phyloP scores from a whole-genome alignment of 2,329 filamentous ascomycete species.

The Cladosporium sp. region DNA sequence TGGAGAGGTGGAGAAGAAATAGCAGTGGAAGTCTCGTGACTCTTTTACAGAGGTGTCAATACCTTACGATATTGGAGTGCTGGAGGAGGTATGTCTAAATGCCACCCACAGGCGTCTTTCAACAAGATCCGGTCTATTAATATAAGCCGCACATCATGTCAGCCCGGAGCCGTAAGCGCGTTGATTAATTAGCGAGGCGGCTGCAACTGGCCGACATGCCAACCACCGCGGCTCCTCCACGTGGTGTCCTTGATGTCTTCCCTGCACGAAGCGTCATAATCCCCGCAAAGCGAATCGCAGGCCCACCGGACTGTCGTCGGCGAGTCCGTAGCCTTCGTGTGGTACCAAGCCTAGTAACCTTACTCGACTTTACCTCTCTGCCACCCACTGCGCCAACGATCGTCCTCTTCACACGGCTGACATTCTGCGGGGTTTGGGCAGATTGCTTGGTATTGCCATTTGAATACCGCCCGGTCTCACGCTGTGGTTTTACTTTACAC shows the following conservation, averaged over 20 bases:
- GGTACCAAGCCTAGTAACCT: background rate
- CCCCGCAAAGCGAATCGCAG: background rate
- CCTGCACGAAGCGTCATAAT: background rate
- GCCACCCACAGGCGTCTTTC: too few relatives aligned
- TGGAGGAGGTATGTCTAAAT: too few relatives aligned
- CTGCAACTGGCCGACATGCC: background rate
- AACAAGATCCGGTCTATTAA: background rate
- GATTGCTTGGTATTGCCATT: background rate
- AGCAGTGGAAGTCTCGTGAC: too few relatives aligned
- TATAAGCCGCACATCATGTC: background rate
- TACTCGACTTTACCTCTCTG: background rate
- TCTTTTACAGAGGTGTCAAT: too few relatives aligned
- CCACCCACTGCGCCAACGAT: background rate
- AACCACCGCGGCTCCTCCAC: background rate
- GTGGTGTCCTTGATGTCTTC: background rate
- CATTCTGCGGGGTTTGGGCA: background rate
- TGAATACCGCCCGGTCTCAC: background rate
- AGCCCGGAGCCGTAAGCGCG: background rate
- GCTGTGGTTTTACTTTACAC: background rate
- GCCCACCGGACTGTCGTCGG: background rate
- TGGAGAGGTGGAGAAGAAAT: too few relatives aligned
- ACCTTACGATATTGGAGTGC: too few relatives aligned
- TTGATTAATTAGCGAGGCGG: background rate
- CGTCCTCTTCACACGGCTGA: background rate
- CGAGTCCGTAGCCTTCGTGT: background rate